Conservation (phyloP, 208 protist genomes). For the Jaenimonas drosophilae region DNA sequence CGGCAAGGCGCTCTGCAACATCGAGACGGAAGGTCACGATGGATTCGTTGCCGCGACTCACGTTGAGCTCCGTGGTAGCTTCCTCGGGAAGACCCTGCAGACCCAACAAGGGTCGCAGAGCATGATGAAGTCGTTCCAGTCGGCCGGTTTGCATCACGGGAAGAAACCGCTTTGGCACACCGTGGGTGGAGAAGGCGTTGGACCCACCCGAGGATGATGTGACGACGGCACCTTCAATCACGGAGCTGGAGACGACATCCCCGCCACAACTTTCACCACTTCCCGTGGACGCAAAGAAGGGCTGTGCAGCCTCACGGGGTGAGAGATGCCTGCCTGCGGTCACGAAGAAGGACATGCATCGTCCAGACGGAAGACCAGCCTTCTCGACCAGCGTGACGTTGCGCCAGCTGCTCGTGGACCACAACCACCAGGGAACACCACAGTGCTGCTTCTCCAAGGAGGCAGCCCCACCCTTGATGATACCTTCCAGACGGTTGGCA, state of each 20-base stretch:
- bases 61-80: slow-evolving; percentile 56
- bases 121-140: slow-evolving; percentile 20
- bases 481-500: slow-evolving; percentile 29
- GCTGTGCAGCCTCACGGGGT: slow-evolving; percentile 36
- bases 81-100: slow-evolving; percentile 44
- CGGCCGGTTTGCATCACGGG: slow-evolving; percentile 39
- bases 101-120: slow-evolving; percentile 66
- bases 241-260: slow-evolving; percentile 11
- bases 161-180: slow-evolving; percentile 16
- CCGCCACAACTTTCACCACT: too few species aligned
- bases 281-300: slow-evolving; percentile 46
- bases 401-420: slow-evolving; percentile 27
- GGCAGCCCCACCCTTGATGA: slow-evolving; percentile 48
- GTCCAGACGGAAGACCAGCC: slow-evolving; percentile 8
- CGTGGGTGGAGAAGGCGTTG: slow-evolving; percentile 1
- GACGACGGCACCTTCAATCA: slow-evolving; percentile 10
- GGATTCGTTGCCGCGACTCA: slow-evolving; percentile 26
- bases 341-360: slow-evolving; percentile 54
- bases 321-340: slow-evolving; percentile 40
- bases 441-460: slow-evolving; percentile 22
- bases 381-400: slow-evolving; percentile 5
- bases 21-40: slow-evolving; percentile 63
- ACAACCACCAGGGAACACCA: slow-evolving; percentile 86
- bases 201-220: neutral
- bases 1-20: slow-evolving; percentile 20